Evolutionary conservation across 2,329 filamentous ascomycete species (phyloP).

Genomic region (Chlorencoelia australis): DNA sequence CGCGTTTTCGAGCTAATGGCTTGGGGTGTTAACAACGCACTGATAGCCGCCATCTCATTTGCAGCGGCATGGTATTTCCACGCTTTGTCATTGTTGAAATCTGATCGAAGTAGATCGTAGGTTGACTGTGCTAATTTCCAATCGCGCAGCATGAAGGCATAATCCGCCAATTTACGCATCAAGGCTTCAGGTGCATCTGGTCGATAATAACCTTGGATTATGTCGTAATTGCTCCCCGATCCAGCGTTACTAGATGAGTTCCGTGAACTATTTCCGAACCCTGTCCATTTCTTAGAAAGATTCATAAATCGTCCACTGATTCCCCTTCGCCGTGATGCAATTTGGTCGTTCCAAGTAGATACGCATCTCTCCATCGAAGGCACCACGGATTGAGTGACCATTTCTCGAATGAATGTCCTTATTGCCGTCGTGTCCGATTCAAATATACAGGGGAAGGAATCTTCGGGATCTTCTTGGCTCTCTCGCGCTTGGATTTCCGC

Average conservation of each 20-base stretch:
- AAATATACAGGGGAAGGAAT: constrained; percentile 70
- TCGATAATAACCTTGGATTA: constrained; percentile 66
- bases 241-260: constrained; percentile 28
- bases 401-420: constrained; percentile 80
- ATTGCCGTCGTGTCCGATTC: constrained; percentile 87
- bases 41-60: constrained; percentile 89
- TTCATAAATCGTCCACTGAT: constrained; percentile 91
- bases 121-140: constrained; percentile 88
- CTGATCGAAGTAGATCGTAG: constrained; percentile 79
- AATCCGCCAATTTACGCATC: constrained; percentile 89
- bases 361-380: constrained; percentile 93
- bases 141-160: constrained; percentile 92
- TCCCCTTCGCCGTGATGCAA: constrained; percentile 80
- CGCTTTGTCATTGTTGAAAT: constrained; percentile 91
- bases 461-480: constrained; percentile 58
- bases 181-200: constrained; percentile 80
- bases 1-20: constrained; percentile 64
- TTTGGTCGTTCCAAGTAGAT: constrained; percentile 92
- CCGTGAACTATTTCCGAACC: constrained; percentile 53
- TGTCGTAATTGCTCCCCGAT: constrained; percentile 64
- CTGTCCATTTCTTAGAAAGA: constrained; percentile 79
- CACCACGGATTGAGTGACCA: constrained; percentile 89
- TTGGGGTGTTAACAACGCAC: constrained; percentile 67
- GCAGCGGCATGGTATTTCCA: constrained; percentile 92
- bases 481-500: constrained; percentile 61